Base-by-base conservation (phyloP, 352 stramenopile species). In the Pythium rhizo-oryzae region DNA sequence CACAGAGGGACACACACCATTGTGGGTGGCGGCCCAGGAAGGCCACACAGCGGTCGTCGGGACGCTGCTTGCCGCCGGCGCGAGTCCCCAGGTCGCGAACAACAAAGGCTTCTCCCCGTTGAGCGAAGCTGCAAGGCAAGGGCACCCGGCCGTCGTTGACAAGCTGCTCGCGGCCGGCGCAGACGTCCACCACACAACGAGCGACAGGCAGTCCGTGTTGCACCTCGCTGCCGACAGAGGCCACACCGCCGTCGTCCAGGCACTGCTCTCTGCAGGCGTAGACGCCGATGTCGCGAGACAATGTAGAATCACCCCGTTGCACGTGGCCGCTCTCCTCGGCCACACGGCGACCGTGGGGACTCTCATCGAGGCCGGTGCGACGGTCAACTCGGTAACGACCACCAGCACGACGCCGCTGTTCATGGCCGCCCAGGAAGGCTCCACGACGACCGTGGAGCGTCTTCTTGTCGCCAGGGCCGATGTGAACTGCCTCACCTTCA, bases 121-220 rank as follows among this genome's bases (percentile, higher is more conserved):
- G 25, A 15, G 3, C 8, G 5, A 41, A 7, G 50, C 50, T 2
- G 50, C 50, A 8, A 15, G 28, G 5, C 23, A 21, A n/a, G 50
- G 50, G 2, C 23, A 41, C 25, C n/a, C n/a, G 11, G 51, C 21
- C 4, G 41, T 58, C 25, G 16, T 58, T 1, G 51, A 58, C 1
- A 58, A 37, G 9, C 28, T 58, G 7, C 51, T 58, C 25, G 28
- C 51, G 25, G 51, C 51, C 23, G 53, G 53, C 21, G 53, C 53
- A n/a, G 30, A 47, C n/a, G n/a, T 49, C 33, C 12, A 49, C 53
- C 4, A 18, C 19, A 19, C 19, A 16, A 46, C 18, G n/a, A 13
- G 35, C 19, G 7, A 9, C 15, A 19, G 33, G 4, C 47, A 15
- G 28, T 19, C 28, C 7, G 13, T 33, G n/a, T n/a, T 59, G 30